phyloP scores from a whole-genome alignment of 2,329 filamentous ascomycete species.

The Trematosphaeria pertusa region DNA sequence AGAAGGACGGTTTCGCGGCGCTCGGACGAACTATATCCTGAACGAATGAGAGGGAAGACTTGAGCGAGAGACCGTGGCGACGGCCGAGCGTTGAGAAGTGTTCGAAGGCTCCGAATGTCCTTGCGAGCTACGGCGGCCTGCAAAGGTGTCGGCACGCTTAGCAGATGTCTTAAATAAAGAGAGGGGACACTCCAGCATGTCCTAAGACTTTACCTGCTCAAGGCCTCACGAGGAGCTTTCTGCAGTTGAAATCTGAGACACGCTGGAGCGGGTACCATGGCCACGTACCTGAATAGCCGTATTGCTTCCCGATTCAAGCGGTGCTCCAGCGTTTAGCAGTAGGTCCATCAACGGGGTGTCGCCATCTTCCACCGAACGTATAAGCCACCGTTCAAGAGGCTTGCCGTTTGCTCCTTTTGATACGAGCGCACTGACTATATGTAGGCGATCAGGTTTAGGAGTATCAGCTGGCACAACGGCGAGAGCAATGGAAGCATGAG shows the following conservation, averaged over 20 bases:
- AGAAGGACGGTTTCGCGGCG: conserved; percentile 29
- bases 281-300: no score
- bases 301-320: conserved; percentile 26
- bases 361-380: conserved; percentile 36
- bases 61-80: conserved; percentile 28
- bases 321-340: conserved; percentile 34
- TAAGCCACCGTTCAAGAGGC: conserved; percentile 36
- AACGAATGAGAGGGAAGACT: conserved; percentile 29
- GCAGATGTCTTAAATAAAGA: no score
- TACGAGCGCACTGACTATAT: conserved; percentile 31
- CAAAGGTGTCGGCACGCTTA: no score
- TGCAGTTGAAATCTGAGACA: no score
- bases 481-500: conserved; percentile 38
- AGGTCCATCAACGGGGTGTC: conserved; percentile 36
- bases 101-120: conserved; percentile 27
- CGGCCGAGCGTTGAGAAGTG: conserved; percentile 30
- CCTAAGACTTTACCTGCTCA: no score
- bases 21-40: conserved; percentile 27
- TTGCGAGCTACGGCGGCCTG: conserved; percentile 31
- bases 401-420: conserved; percentile 36
- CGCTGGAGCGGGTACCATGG: no score
- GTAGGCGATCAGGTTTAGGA: conserved; percentile 31
- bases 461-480: conserved; percentile 26
- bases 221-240: no score
- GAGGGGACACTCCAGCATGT: no score